phyloP scores from a whole-genome alignment of 495 filamentous ascomycete genomes.

The Penicillium samsonianum region DNA sequence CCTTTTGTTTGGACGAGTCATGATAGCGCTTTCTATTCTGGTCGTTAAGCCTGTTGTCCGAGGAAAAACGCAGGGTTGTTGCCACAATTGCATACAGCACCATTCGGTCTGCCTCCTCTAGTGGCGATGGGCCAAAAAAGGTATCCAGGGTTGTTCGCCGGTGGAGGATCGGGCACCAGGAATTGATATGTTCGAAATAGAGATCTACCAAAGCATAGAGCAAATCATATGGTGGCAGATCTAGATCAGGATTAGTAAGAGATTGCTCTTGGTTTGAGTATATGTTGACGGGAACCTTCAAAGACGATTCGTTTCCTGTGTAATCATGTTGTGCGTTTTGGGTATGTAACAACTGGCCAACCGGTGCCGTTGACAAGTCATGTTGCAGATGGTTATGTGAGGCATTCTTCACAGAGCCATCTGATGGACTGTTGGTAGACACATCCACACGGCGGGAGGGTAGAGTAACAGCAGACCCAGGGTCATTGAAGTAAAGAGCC shows the following conservation, averaged over 20 bases:
- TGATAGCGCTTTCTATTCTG: conserved; percentile 72
- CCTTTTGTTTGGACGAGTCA: conserved; percentile 78
- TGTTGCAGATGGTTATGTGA: conserved; percentile 28
- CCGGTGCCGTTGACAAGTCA: conserved; percentile 18
- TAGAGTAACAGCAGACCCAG: conserved; percentile 27
- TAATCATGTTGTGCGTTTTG: conserved; percentile 35
- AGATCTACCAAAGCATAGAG: conserved; percentile 79
- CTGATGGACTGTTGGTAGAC: conserved; percentile 41
- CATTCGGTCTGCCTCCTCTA: conserved; percentile 79
- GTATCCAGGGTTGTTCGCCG: conserved; percentile 75
- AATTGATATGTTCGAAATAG: conserved; percentile 89
- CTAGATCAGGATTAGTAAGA: conserved; percentile 61
- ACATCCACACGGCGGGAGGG: conserved; percentile 35
- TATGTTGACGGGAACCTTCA: conserved; percentile 45
- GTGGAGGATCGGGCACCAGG: conserved; percentile 88
- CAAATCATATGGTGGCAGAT: conserved; percentile 82
- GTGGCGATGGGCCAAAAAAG: conserved; percentile 72
- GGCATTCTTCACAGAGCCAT: conserved; percentile 35
- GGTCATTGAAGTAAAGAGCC: conserved; percentile 42
- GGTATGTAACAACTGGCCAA: conserved; percentile 28
- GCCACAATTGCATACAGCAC: conserved; percentile 85
- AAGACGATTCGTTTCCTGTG: conserved; percentile 47
- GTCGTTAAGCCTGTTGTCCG: conserved; percentile 68
- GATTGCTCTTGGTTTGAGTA: conserved; percentile 48
- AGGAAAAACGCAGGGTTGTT: conserved; percentile 80